Conservation (phyloP, 2,329 filamentous ascomycete species). For the Microdochium paspali region DNA sequence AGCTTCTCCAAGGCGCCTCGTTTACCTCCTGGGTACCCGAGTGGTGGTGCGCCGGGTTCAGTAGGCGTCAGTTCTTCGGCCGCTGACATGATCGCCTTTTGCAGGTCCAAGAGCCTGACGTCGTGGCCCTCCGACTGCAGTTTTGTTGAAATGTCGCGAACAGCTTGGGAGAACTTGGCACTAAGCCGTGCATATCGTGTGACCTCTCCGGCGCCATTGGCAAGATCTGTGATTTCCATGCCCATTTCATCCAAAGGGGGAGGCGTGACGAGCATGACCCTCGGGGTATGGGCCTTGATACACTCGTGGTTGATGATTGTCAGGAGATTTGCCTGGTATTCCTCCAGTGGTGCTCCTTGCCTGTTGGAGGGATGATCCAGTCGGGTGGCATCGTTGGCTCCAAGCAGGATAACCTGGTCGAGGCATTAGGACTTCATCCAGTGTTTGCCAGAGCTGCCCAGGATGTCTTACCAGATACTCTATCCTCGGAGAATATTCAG, state of each 20-base stretch:
- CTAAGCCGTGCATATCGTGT: conserved; percentile 37
- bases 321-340: conserved; percentile 64
- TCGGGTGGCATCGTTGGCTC: conserved; percentile 75
- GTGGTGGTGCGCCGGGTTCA: conserved; percentile 36
- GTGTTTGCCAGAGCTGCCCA: background rate
- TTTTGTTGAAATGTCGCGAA: conserved; percentile 51
- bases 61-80: conserved; percentile 47
- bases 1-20: conserved; percentile 40
- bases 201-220: conserved; percentile 30
- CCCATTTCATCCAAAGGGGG: conserved; percentile 76
- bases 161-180: conserved; percentile 47
- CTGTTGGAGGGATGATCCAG: conserved; percentile 49
- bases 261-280: conserved; percentile 70
- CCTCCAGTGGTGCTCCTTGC: conserved; percentile 70
- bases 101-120: conserved; percentile 68
- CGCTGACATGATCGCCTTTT: conserved; percentile 66
- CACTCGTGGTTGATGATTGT: conserved; percentile 64
- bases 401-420: conserved; percentile 64
- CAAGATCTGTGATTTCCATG: conserved; percentile 36
- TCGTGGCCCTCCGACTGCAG: conserved; percentile 46
- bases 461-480: conserved; percentile 51
- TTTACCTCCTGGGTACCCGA: conserved; percentile 41
- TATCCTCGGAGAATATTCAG: conserved; percentile 46
- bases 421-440: conserved; percentile 4
- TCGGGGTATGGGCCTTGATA: conserved; percentile 60